phyloP scores from a whole-genome alignment of 768 basidiomycete species.

The Leccinellum luteum region DNA sequence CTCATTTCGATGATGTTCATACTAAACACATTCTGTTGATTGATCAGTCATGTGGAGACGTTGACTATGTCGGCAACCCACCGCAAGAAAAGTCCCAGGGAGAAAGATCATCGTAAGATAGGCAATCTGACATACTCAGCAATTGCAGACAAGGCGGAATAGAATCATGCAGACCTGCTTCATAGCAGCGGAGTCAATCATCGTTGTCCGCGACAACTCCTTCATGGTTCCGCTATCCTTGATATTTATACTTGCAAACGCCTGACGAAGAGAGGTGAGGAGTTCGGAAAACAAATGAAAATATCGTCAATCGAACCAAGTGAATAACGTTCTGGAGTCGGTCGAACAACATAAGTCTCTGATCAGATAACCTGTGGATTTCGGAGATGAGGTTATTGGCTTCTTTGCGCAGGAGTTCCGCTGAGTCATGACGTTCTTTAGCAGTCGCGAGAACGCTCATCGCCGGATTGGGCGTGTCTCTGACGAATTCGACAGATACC shows the following conservation, averaged over 20 bases:
- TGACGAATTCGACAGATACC: constrained; percentile 48
- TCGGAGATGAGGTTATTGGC: constrained; percentile 47
- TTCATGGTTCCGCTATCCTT: constrained; percentile 51
- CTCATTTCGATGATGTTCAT: constrained; percentile 34
- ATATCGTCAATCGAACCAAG: constrained; percentile 18
- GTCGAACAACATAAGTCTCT: constrained; percentile 31
- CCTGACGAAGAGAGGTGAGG: constrained; percentile 33
- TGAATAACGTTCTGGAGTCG: constrained; percentile 35
- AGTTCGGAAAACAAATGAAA: not conserved
- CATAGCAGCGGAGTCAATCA: constrained; percentile 41
- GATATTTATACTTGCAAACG: constrained; percentile 58
- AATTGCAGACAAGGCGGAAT: not conserved
- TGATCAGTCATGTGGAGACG: constrained; percentile 4
- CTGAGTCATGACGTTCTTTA: constrained; percentile 22
- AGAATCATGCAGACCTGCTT: constrained; percentile 26
- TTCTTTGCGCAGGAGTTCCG: constrained; percentile 43
- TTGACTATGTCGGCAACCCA: constrained; percentile 5
- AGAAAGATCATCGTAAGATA: constrained; percentile 63
- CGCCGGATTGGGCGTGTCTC: constrained; percentile 46
- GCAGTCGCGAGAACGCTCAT: constrained; percentile 30
- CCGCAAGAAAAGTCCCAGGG: constrained; percentile 45
- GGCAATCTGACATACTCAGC: constrained; percentile 32
- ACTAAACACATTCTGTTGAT: constrained; percentile 30
- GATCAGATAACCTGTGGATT: constrained; percentile 44
- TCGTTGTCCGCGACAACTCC: constrained; percentile 43